phyloP scores from a whole-genome alignment of 169 alveolate genomes.

The Eimeria brunetti region DNA sequence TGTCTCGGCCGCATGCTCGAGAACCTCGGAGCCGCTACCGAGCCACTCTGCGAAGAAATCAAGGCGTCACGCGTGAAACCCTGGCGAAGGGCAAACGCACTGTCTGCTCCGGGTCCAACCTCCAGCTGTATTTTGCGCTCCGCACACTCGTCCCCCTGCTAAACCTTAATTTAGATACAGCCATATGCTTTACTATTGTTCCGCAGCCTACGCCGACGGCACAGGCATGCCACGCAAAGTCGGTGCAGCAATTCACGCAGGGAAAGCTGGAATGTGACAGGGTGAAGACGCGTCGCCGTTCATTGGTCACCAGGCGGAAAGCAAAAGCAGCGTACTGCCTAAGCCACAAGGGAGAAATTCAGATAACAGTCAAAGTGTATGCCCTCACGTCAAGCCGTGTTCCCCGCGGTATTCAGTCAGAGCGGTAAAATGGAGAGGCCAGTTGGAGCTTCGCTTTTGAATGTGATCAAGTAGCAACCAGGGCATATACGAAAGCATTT shows the following conservation, averaged over 20 bases:
- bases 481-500: neutral
- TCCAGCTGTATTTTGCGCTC: neutral
- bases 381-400: no score
- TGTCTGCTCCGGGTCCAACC: neutral
- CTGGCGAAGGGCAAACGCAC: neutral
- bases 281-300: neutral
- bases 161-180: neutral
- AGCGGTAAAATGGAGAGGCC: no score
- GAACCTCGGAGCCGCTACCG: neutral
- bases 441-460: no score
- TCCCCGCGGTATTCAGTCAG: no score
- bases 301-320: no score
- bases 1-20: no score
- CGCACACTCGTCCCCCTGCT: neutral
- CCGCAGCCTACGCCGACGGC: neutral
- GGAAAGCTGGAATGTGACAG: neutral
- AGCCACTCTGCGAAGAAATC: neutral
- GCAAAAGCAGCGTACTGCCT: no score
- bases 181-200: neutral
- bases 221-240: neutral
- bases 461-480: neutral
- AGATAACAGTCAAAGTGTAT: no score
- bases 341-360: no score
- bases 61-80: neutral
- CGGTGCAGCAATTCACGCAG: neutral